Conservation (phyloP, 2,329 filamentous ascomycete species). For the Sordariomycetes sp. region DNA sequence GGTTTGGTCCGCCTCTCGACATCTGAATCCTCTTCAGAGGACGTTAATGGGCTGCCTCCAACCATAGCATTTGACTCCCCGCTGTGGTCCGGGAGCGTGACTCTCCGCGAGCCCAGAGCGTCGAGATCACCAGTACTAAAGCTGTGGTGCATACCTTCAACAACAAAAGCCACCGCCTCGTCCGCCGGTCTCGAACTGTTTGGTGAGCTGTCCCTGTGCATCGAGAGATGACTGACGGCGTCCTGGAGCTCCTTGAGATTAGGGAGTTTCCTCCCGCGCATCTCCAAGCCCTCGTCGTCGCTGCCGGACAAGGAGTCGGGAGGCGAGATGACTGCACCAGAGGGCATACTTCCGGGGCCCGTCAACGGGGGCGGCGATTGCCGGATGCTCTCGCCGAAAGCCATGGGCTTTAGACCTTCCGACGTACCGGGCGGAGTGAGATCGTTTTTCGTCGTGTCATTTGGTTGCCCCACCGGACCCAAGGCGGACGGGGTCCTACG, state of each 20-base stretch:
- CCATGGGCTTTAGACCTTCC: constrained; percentile 32
- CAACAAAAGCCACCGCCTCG: constrained; percentile 8
- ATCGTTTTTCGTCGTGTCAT: constrained; percentile 12
- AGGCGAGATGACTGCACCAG: constrained; percentile 78
- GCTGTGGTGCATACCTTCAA: constrained; percentile 28
- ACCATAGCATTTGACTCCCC: constrained; percentile 39
- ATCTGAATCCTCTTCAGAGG: constrained; percentile 51
- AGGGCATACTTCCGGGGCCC: constrained; percentile 59
- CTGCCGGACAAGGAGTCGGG: constrained; percentile 67
- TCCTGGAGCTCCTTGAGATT: constrained; percentile 60
- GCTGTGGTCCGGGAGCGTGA: constrained; percentile 34
- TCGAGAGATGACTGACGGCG: constrained; percentile 68
- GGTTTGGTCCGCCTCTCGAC: constrained; percentile 54
- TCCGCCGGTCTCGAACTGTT: constrained; percentile 15
- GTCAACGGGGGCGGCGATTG: constrained; percentile 76
- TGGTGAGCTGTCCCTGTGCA: constrained; percentile 47
- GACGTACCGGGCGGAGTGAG: constrained; percentile 35
- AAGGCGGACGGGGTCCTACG: constrained; percentile 40
- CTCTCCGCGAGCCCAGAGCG: constrained; percentile 16
- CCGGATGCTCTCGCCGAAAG: constrained; percentile 49
- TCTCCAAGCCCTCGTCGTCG: constrained; percentile 54
- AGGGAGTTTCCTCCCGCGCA: constrained; percentile 33
- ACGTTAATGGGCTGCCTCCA: constrained; percentile 32
- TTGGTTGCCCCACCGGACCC: constrained; percentile 7
- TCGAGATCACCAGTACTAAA: constrained; percentile 32